Base-by-base conservation (phyloP, 805 yeast genomes). In the Wickerhamiella galacta region DNA sequence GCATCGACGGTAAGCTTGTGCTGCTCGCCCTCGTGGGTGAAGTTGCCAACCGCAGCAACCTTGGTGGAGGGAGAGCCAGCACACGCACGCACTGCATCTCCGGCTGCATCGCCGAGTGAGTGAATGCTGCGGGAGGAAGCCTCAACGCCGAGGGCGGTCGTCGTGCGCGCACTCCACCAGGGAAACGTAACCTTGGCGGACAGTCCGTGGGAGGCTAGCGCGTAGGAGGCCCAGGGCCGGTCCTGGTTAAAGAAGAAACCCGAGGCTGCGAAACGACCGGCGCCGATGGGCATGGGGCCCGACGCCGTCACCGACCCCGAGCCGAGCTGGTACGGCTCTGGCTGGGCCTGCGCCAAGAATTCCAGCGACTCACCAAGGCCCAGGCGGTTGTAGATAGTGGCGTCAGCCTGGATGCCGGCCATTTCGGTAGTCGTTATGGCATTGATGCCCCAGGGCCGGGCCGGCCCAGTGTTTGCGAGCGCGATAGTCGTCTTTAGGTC, bases 31-130 rank as follows among this genome's bases (percentile, higher is more conserved):
- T 16, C 7, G 23, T 41, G 38, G 5, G 45, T 39, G 30, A 57
- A 55, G 31, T 60, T 56, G 28, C 68, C 58, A 17, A 62, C 47
- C 3, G 74, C 35, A 6, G 72, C 56, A 18, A 65, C 60, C 48
- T 80, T 85, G 39, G 68, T 38, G 10, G 46, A 56, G 37, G 68
- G 64, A 36, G 74, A 66, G 9, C 77, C 77, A 2, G 85, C 70
- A 22, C 63, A 65, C 7, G 68, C 63, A 28, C 87, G 71, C 17
- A 72, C 57, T 19, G 65, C 57, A 45, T 72, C 77, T 28, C 72
- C 61, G 4, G 80, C 77, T 19, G 64, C 43, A 15, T 48, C 50
- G 30, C 49, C 63, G 18, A 62, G 60, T 34, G 70, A 67, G 31
- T 65, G 60, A 12, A 76, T 56, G 16, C 67, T 61, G 44, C 90